Base-by-base conservation (phyloP, 768 basidiomycete species). In the Phanerochaete carnosa region DNA sequence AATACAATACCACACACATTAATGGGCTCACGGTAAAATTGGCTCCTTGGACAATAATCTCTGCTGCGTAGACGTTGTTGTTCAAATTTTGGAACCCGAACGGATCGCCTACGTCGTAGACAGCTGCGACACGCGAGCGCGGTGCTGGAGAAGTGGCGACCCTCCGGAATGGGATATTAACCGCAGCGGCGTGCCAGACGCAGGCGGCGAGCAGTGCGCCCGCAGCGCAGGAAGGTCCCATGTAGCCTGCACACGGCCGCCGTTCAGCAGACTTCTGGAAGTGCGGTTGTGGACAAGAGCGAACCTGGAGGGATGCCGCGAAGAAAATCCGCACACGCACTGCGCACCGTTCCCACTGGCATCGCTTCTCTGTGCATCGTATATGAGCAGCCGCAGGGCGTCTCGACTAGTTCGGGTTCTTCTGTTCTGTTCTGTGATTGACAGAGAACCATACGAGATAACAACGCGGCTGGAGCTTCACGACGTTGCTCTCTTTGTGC, bases 61-160 rank as follows among this genome's bases (percentile, higher is more conserved):
- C 51, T 3, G 32, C 59, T 7, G 30, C 43, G 28, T 60, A 60
- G 22, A 60, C 52, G 45, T 60, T 55, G 59, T 60, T 33, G 16
- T 46, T 46, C 50, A 60, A 12, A 28, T 60, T 60, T 39, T 39
- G 22, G 28, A 60, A 60, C 8, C 39, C 59, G 32, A 26, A 60
- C 5, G 39, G 19, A 15, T 37, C 50, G 23, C 19, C 33, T 11
- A 30, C n/a, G 33, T 32, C 26, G 22, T 16, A 8, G 13, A 51
- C 22, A 4, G 15, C 45, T 3, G 15, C 23, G 29, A 3, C 45
- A 33, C 23, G 19, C 54, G 19, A 7, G 8, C 22, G 33, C 23
- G 22, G 30, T 37, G 22, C 54, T 6, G 22, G n/a, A 32, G 9
- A 8, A 11, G 9, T 33, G 30, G 12, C 8, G 37, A 43, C 7